Percentiles rank a stretch among this genome's conserved stretches.
Conservation (phyloP, 176 grass and related monocot species). For the Musa schizocarpa region DNA sequence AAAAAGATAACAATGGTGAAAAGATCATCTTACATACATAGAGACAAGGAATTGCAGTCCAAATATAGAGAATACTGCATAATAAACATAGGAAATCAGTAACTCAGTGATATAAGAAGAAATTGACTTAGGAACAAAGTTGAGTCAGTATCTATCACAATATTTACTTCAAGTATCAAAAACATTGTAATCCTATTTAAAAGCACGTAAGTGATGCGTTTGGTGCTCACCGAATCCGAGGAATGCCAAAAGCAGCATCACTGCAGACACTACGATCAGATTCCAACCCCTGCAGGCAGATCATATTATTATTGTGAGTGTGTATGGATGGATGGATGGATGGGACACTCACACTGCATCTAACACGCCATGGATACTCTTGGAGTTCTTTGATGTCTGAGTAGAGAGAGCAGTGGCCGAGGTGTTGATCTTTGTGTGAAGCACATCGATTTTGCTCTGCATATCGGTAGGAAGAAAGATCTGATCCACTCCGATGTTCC, state of each 20-base stretch:
- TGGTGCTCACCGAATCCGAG: conserved; percentile 67
- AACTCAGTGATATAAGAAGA: neutral
- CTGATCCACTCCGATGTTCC: conserved; percentile 44
- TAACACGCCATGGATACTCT: conserved; percentile 45
- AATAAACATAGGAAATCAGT: conserved; percentile 11
- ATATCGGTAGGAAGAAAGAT: conserved; percentile 37
- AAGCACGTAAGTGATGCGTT: neutral
- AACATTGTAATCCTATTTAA: no score
- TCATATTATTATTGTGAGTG: no score
- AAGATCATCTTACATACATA: conserved; percentile 42
- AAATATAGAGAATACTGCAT: conserved; percentile 68
- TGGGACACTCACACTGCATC: conserved; percentile 46
- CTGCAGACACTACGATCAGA: conserved; percentile 66
- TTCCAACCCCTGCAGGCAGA: conserved; percentile 34
- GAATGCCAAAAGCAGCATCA: conserved; percentile 88
- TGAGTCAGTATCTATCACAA: no score
- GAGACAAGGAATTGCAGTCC: conserved; percentile 68
- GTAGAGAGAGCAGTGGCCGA: conserved; percentile 43
- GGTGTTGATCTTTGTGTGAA: conserved; percentile 61
- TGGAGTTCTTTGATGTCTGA: conserved; percentile 57
- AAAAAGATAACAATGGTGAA: neutral
- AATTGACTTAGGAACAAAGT: no score
- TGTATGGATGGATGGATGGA: no score
- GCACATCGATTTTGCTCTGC: conserved; percentile 48
- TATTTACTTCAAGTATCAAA: neutral